A percentile compares a stretch with the other conserved stretches of the same genome.
Conservation (phyloP, 2,329 filamentous ascomycete species). For the Neophaeococcomyces aloes region DNA sequence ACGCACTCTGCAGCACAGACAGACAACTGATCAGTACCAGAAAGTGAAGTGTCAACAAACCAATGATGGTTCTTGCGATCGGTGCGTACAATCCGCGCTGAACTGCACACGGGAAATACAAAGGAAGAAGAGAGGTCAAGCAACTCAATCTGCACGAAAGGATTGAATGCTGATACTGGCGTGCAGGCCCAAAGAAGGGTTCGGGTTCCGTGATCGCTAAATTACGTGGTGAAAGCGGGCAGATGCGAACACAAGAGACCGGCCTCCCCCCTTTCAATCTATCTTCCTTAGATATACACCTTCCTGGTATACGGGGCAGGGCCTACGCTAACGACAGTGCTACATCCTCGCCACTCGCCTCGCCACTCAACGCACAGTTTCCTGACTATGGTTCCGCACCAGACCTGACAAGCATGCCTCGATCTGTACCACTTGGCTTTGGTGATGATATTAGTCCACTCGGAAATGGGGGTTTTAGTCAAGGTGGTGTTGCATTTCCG, state of each 20-base stretch:
- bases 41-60: constrained; percentile 11
- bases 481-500: constrained; percentile 19
- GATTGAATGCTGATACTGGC: neutral
- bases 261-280: constrained; percentile 20
- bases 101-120: constrained; percentile 20
- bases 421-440: constrained; percentile 17
- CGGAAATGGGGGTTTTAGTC: constrained; percentile 16
- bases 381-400: constrained; percentile 12
- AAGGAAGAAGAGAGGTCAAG: constrained; percentile 18
- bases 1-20: neutral
- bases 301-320: constrained; percentile 12
- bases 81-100: constrained; percentile 17
- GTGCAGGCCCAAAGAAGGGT: constrained; percentile 20
- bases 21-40: constrained; percentile 2
- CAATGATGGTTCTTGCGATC: constrained; percentile 18
- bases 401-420: constrained; percentile 13
- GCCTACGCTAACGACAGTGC: constrained; percentile 15
- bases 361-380: constrained; percentile 15
- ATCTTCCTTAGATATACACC: constrained; percentile 16
- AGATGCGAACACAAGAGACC: constrained; percentile 13
- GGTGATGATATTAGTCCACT: constrained; percentile 14
- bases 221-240: constrained; percentile 19
- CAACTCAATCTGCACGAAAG: neutral
- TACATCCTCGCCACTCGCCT: constrained; percentile 16
- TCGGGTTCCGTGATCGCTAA: constrained; percentile 22